Percentiles rank a stretch among this genome's conserved stretches.
Evolutionary conservation across 2,329 filamentous ascomycete genomes (phyloP).

Genomic region (Zelopaecilomyces penicillatus): DNA sequence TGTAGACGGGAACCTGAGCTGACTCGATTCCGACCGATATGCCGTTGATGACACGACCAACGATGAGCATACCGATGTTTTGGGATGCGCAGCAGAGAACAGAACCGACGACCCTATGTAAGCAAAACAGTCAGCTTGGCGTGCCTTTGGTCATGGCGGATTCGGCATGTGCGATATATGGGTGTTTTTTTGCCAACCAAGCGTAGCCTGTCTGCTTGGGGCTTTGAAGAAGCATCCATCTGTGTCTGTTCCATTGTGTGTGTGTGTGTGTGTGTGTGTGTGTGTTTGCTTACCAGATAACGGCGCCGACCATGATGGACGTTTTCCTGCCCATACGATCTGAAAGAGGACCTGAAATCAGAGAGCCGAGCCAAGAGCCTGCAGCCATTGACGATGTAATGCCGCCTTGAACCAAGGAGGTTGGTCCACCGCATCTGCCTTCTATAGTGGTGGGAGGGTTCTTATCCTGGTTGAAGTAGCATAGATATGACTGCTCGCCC

Average conservation of each 20-base stretch:
- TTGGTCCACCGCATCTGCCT: conserved; percentile 24
- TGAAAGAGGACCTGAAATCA: conserved; percentile 39
- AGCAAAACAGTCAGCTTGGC: not conserved
- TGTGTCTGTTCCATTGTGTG: too few relatives aligned
- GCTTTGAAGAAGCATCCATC: too few relatives aligned
- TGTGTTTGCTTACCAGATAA: conserved; percentile 37
- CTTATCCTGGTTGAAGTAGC: conserved; percentile 30
- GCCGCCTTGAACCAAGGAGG: conserved; percentile 39
- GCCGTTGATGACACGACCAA: conserved; percentile 56
- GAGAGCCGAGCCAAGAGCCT: conserved; percentile 41
- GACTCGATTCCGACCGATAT: conserved; percentile 57
- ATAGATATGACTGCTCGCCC: conserved; percentile 27
- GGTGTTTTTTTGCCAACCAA: too few relatives aligned
- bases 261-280: too few relatives aligned
- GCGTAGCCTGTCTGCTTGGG: too few relatives aligned
- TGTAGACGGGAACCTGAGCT: conserved; percentile 62
- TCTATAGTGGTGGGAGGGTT: conserved; percentile 22
- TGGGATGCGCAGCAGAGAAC: conserved; percentile 36
- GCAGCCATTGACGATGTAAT: conserved; percentile 45
- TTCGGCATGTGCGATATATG: not conserved
- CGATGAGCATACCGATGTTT: conserved; percentile 42
- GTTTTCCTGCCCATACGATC: conserved; percentile 42
- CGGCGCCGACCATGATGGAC: conserved; percentile 41
- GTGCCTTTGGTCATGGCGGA: too few relatives aligned
- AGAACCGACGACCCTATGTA: conserved; percentile 38